Evolutionary conservation across 2,329 filamentous ascomycete species (phyloP), one percentile per base, ranked within the genome.

Genomic region (Monilinia laxa): DNA sequence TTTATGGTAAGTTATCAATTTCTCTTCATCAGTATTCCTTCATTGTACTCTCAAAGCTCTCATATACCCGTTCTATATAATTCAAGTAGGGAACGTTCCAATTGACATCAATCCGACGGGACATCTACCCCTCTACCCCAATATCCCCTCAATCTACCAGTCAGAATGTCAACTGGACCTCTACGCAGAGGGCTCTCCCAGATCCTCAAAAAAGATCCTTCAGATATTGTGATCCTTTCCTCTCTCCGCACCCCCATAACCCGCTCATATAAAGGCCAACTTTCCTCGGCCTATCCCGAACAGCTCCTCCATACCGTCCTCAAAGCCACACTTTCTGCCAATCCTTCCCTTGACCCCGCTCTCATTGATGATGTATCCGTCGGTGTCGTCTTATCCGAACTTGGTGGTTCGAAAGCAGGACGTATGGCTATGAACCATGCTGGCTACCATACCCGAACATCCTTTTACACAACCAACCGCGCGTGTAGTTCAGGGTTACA

Each of bases 211-310:
- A 96, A 95, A 79, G 81, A 87, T 31, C 90, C 92, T 52, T 85
- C 88, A 71, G 93, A 97, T 80, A 85, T 92, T 53, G 92, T 97
- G 73, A 90, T 97, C 76, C 87, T 97, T 73, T 96, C 93, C 25
- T 88, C 93, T n/a, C 85, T 97, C 52, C 91, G 93, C 72, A 97
- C 93, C 10, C 91, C 93, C 52, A 85, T 97, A 71, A 94, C 90
- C 68, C 87, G 92, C 70, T 87, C 92, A 52, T 90, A 92, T 81
- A 92, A 92, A 75, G 93, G 93, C 75, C 85, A 86, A 23, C 87
- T 97, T 75, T 91, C 92, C 78, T 91, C 96, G 77, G 89, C 93
- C 59, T 93, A 94, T 80, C 93, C 95, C 20, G 93, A 97, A 78
- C 91, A 97, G 78, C 84, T 97, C 65, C 90, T 97, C 64, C 84